A percentile compares a stretch with the other conserved stretches of the same genome.
These are phyloP conservation scores for Beta vulgaris DNA, from an alignment of 148 eudicot genomes.

Conservation along the genomic window DNA sequence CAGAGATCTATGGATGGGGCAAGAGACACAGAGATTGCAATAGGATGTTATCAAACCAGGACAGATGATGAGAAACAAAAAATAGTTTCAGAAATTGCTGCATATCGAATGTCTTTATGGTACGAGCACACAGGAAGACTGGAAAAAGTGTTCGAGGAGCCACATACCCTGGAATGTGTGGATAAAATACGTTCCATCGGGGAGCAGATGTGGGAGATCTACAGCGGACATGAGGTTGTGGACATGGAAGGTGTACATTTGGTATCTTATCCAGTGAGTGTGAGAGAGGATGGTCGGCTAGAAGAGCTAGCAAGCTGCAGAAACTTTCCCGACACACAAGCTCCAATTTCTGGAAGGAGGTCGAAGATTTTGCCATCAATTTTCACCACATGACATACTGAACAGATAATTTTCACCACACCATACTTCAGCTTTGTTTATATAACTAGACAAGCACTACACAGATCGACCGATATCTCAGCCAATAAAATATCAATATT, in stretches of 20 bases:
- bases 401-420: background rate
- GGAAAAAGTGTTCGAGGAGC: slow-evolving; percentile 47
- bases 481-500: background rate
- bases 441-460: background rate
- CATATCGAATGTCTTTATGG: slow-evolving; percentile 78
- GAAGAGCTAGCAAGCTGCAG: slow-evolving; percentile 41
- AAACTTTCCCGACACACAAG: slow-evolving; percentile 73
- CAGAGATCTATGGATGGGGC: slow-evolving; percentile 94
- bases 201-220: slow-evolving; percentile 69
- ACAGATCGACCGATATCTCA: background rate
- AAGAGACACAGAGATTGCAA: slow-evolving; percentile 91
- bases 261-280: slow-evolving; percentile 65
- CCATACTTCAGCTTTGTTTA: background rate
- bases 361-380: slow-evolving; percentile 74
- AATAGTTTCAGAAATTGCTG: slow-evolving; percentile 40
- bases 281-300: slow-evolving; percentile 48
- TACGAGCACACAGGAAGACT: slow-evolving; percentile 77
- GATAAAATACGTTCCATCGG: slow-evolving; percentile 49
- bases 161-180: slow-evolving; percentile 63
- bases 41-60: slow-evolving; percentile 73
- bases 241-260: slow-evolving; percentile 89
- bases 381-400: slow-evolving; percentile 55
- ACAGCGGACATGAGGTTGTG: slow-evolving; percentile 53
- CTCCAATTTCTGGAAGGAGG: slow-evolving; percentile 67
- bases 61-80: slow-evolving; percentile 20